Conservation (phyloP, 345 rosid genomes). For the Eucalyptus regnans region DNA sequence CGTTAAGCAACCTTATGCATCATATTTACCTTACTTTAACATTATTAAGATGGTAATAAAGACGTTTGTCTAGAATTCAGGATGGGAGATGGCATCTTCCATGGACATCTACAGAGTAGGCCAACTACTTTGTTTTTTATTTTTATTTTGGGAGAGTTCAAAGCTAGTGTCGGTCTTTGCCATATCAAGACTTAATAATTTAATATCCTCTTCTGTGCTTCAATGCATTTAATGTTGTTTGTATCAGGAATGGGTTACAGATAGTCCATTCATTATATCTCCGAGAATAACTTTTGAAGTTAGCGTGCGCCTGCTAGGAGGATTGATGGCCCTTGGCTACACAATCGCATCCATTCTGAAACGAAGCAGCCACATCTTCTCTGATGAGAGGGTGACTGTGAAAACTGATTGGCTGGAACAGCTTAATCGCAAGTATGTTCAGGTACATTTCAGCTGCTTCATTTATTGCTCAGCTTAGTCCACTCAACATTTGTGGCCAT, state of each 20-base stretch:
- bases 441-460: conserved; percentile 31
- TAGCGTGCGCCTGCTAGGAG: conserved; percentile 92
- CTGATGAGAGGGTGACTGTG: conserved; percentile 56
- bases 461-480: not conserved
- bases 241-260: conserved; percentile 98
- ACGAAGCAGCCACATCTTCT: conserved; percentile 86
- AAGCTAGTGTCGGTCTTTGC: not conserved
- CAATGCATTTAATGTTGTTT: not conserved
- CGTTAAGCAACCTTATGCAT: not conserved
- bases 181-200: not conserved
- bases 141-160: not conserved
- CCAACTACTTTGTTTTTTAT: not conserved
- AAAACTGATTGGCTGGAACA: conserved; percentile 98
- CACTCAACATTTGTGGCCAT: not conserved
- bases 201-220: not conserved
- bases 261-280: conserved; percentile 90
- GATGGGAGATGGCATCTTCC: not conserved
- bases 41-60: not conserved
- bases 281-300: conserved; percentile 98
- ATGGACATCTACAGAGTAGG: not conserved
- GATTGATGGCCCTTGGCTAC: conserved; percentile 96
- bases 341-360: conserved; percentile 89
- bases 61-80: not conserved
- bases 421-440: conserved; percentile 80
- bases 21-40: not conserved